A percentile compares a stretch with the other conserved stretches of the same genome.
These are phyloP conservation scores for Areca catechu DNA, from an alignment of 176 grass and related monocot genomes.

Conservation along the genomic window DNA sequence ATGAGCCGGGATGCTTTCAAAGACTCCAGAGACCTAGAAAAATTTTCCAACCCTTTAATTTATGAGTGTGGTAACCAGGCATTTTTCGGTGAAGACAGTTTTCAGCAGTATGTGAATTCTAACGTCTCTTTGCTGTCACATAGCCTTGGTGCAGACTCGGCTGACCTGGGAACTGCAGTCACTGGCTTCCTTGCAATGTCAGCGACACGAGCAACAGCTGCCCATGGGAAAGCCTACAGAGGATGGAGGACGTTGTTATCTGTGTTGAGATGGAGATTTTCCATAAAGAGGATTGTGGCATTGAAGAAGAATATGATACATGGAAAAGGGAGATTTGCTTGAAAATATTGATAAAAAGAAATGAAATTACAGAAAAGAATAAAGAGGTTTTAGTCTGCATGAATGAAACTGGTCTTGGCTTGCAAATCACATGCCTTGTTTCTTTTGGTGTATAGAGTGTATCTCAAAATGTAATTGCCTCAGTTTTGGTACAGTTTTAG, in stretches of 20 bases:
- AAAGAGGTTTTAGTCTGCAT: no score
- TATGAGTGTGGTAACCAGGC: conserved; percentile 35
- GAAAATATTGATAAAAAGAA: neutral
- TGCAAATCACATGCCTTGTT: no score
- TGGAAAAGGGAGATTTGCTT: conserved; percentile 31
- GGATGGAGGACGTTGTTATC: conserved; percentile 65
- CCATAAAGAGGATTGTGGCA: conserved; percentile 67
- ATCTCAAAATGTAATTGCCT: no score
- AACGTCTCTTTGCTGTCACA: conserved; percentile 28
- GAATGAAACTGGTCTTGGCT: no score
- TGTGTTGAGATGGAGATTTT: conserved; percentile 69
- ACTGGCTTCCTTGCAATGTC: conserved; percentile 37
- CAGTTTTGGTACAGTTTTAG: no score
- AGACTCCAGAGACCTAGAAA: conserved; percentile 25
- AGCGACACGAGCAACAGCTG: conserved; percentile 30
- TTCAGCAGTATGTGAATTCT: conserved; percentile 30
- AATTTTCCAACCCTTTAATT: conserved; percentile 44
- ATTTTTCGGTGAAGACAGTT: conserved; percentile 25
- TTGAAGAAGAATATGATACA: conserved; percentile 28
- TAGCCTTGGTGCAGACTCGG: conserved; percentile 3
- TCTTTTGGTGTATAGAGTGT: no score
- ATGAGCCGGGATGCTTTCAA: conserved; percentile 5
- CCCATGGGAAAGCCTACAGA: conserved; percentile 40
- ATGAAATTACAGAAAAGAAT: no score
- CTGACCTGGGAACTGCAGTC: conserved; percentile 52